Evolutionary conservation across 192 early-diverging fungal genomes (phyloP), one percentile per base, ranked within the genome.

Genomic region (Kickxella alabastrina): DNA sequence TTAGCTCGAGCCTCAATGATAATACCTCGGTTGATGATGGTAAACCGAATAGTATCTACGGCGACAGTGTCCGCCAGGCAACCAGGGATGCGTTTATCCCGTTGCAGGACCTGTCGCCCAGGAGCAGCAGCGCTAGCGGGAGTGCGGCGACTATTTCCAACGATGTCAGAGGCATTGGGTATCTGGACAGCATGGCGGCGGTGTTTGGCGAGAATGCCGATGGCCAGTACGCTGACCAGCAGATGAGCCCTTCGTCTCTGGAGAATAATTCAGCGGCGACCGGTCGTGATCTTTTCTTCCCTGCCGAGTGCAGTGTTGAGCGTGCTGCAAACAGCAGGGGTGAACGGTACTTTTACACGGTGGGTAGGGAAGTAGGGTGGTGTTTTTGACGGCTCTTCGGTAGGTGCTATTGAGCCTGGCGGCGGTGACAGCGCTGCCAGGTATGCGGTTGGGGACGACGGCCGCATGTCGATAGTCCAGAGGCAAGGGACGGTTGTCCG

Each of bases 311-410:
- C 68, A 57, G 54, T 28, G 63, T 71, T n/a, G 59, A 71, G 65
- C 60, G 75, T 18, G 42, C 75, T 4, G 49, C 63, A 35, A 59
- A 43, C 22, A 52, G 62, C 35, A 44, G 60, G 43, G 68, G 61
- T 15, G 76, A 78, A 41, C 64, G 59, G 57, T 78, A 68, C 54
- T 78, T 65, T 54, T 72, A 43, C 57, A 67, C 61, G 54, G 57
- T 65, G 76, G 76, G 76, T 21, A 78, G 73, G 66, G 68, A 78
- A 64, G 21, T 50, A 28, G 76, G 76, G 76, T 78, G 76, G 76
- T 78, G 62, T 58, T 62, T 78, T 78, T 78, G 76, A 78, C 69
- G 57, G 7, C 52, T n/a, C 73, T 49, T 68, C 50, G 43, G 27
- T 1, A 15, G 22, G 19, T 21, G 23, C n/a, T 10, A 40, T 14